Base-by-base conservation (phyloP, 2,329 filamentous ascomycete genomes). In the Cercospora nicotianae region DNA sequence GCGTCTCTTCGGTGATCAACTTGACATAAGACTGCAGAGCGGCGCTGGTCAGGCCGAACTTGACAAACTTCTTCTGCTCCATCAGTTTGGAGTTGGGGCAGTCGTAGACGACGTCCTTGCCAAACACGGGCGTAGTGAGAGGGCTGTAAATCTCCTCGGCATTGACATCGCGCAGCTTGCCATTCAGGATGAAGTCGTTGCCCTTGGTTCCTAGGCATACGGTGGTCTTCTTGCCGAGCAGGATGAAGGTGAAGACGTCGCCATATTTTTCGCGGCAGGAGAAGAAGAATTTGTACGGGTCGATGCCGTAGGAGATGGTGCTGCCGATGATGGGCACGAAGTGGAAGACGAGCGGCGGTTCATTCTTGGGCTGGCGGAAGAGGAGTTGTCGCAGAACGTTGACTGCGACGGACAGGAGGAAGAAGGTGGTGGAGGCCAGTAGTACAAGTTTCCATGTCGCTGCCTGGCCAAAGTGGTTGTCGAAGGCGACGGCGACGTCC, bases 31-130 rank as follows among this genome's bases (percentile, higher is more conserved):
- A 87, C 64, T 84, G 87, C 81, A 94, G 90, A 26, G 90, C 89
- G 66, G 91, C 88, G 72, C 89, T 89, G 28, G 90, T 93, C 64
- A 94, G 87, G 70, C 90, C 90, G 74, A 90, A 88, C 80, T 94
- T 94, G 88, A 93, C 91, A 77, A 94, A 93, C 90, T 94, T 95
- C 85, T 96, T 96, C 84, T 96, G 93, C 83, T 96, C 93, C 93
- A 96, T 96, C 77, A 96, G 87, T 82, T 96, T 96, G 67, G 92
- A 85, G 79, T 96, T 96, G 51, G 92, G 92, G 81, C 92, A 95
- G 79, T 96, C 93, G 78, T 96, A 96, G 64, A 96, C 91, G 28
- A 96, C 93, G 81, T 94, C 90, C 75, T 88, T 89, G 73, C 93
- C 93, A 77, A 96, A 96, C 3, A 89, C 87, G 55, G 87, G 87